Evolutionary conservation across 306 rosid genomes (phyloP).

Genomic region (Heteromeles arbutifolia): DNA sequence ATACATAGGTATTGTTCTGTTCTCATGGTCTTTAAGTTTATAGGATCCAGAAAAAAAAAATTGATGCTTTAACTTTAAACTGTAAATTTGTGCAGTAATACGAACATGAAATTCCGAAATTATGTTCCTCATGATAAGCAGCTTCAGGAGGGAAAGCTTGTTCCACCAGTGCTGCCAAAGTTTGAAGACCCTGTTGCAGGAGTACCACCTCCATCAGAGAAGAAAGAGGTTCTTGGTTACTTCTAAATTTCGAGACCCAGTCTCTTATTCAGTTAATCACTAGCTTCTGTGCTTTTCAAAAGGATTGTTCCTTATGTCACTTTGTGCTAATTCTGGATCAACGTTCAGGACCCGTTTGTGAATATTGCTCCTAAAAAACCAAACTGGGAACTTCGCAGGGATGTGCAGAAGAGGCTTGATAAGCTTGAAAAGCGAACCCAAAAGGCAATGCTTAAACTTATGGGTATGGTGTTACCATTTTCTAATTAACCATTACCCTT

Average conservation of each 20-base stretch:
- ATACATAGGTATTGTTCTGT: background rate
- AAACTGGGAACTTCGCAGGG: constrained; percentile 91
- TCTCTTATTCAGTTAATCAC: background rate
- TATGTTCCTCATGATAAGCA: constrained; percentile 89
- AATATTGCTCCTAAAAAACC: constrained; percentile 98
- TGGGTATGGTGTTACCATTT: constrained; percentile 43
- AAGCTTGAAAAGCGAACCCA: constrained; percentile 87
- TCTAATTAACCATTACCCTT: background rate
- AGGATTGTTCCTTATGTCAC: background rate
- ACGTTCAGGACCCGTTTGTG: constrained; percentile 75
- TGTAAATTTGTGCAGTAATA: constrained; percentile 31
- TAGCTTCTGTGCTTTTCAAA: background rate
- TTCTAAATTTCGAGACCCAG: background rate
- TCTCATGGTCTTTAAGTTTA: background rate
- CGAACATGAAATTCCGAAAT: constrained; percentile 76
- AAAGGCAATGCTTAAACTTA: constrained; percentile 70
- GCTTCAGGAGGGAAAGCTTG: constrained; percentile 81
- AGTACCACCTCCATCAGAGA: constrained; percentile 43
- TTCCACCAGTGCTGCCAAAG: constrained; percentile 74
- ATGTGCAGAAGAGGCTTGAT: constrained; percentile 94
- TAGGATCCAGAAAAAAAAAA: background rate
- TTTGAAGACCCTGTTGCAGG: constrained; percentile 79
- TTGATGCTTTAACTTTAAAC: background rate
- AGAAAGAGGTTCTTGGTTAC: constrained; percentile 34
- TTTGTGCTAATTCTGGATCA: background rate